Base-by-base conservation (phyloP, 306 rosid genomes). In the Trifolium repens region DNA sequence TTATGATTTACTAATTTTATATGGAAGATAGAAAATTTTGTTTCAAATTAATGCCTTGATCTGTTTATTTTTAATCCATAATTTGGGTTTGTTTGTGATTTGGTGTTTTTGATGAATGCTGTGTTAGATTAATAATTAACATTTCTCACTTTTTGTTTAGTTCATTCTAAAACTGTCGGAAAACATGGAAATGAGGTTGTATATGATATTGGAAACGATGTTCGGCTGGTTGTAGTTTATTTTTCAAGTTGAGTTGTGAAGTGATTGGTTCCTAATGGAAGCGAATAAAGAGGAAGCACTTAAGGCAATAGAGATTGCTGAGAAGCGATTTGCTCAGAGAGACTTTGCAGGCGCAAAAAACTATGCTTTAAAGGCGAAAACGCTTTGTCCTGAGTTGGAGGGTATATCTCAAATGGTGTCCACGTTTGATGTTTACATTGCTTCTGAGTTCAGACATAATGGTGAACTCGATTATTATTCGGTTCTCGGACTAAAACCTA, bases 371-470 rank as follows among this genome's bases (percentile, higher is more conserved):
- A 94, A 89, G 85, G 99, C 99, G 11, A 90, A 80, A 82, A 62
- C 83, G 3, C 77, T 92, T 58, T 88, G 74, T 79, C 98, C 99
- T 4, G 98, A 81, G 60, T 75, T 94, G 81, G 98, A 92, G 73
- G 96, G 98, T 75, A 64, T 92, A 85, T 82, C 98, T 55, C 99
- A 90, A 80, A 84, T 96, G 98, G 86, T 96, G 83, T 85, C 98
- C 24, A 96, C 99, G 0, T 92, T 92, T 83, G 98, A 96, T 10
- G 98, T 96, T 78, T 88, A 90, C 66, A 59, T 73, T 63, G 99
- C 98, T 50, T 88, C 98, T 19, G 96, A 96, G 83, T 80, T 66
- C 76, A 88, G 71, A 67, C 82, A 66, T 66, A 80, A 87, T 81
- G 97, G 99, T 4, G 96, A 90, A 69, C 71, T 83, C 43, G 99